Evolutionary conservation across 495 filamentous ascomycete species (phyloP).

Genomic region (Staphylotrichum longicolle): DNA sequence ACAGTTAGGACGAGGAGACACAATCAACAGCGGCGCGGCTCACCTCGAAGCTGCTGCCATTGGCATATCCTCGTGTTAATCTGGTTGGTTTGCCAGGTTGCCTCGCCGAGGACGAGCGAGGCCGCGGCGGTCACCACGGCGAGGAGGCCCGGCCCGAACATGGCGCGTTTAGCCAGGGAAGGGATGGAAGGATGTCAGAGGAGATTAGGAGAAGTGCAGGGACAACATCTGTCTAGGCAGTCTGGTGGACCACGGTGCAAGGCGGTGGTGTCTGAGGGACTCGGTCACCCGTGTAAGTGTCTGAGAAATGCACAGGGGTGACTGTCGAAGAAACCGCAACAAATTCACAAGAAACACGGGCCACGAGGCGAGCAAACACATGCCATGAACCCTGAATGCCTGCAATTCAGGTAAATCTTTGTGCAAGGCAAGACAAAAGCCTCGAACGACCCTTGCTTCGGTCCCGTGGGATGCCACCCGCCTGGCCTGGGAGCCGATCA

Average conservation of each 20-base stretch:
- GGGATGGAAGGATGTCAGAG: not conserved
- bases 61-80: constrained; percentile 56
- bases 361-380: constrained; percentile 8
- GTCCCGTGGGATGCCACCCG: constrained; percentile 1
- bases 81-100: constrained; percentile 41
- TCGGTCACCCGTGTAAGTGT: not conserved
- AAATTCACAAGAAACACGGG: constrained; percentile 1
- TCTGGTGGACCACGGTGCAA: not conserved
- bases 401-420: constrained; percentile 6
- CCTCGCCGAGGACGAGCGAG: constrained; percentile 33
- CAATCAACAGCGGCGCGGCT: constrained; percentile 18
- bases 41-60: constrained; percentile 56
- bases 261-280: not conserved
- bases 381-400: constrained; percentile 6
- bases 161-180: constrained; percentile 11
- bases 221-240: constrained; percentile 10
- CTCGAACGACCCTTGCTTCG: constrained; percentile 10
- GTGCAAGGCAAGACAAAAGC: constrained; percentile 10
- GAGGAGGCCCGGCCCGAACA: constrained; percentile 25
- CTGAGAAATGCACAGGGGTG: not conserved
- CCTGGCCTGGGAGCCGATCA: not conserved
- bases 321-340: constrained; percentile 1
- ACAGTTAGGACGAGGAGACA: constrained; percentile 20
- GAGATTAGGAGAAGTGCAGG: not conserved
- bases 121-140: constrained; percentile 27